Base-by-base conservation (phyloP, 2,329 filamentous ascomycete species). In the Rugonectria rugulosa region DNA sequence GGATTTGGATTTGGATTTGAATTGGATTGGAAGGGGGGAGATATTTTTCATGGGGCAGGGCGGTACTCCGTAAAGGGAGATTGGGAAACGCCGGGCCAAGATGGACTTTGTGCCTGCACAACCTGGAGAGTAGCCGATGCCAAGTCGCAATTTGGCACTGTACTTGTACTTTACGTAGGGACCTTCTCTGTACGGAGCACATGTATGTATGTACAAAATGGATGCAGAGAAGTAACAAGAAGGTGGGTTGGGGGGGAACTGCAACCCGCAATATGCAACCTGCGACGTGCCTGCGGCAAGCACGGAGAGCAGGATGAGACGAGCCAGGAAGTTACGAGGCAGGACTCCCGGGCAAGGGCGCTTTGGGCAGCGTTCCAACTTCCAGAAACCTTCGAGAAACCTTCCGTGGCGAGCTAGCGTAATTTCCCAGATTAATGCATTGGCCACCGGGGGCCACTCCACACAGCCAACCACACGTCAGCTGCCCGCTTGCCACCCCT, bases 381-480 rank as follows among this genome's bases (percentile, higher is more conserved):
- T 67, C 64, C 61, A 67, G 64, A 69, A 68, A 61, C 53, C 64
- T 75, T 75, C 73, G 68, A 66, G 73, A 75, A 75, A 62, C 66
- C 65, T 74, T 66, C 71, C 67, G 50, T 44, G 49, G 26, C 26
- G n/a, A 60, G 71, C 48, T 73, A 73, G 71, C 54, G 50, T 60
- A 68, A 70, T 68, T 59, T 71, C 64, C 63, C 49, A 56, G 40
- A 59, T 56, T 60, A 57, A 63, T 64, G 66, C 61, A 67, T 61
- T 57, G 61, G 56, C 61, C 61, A 66, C 59, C 62, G 53, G 62
- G 29, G 11, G 12, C 23, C 56, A 59, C 57, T 47, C 59, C 60
- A 66, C 53, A 23, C 47, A 65, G 56, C 68, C 68, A 73, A 70
- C 65, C 68, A 68, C 38, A 58, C 40, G 27, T 21, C 49, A 54